These are phyloP conservation scores for Eucalyptus sideroxylon DNA, from an alignment of 345 rosid species.

Conservation along the genomic window DNA sequence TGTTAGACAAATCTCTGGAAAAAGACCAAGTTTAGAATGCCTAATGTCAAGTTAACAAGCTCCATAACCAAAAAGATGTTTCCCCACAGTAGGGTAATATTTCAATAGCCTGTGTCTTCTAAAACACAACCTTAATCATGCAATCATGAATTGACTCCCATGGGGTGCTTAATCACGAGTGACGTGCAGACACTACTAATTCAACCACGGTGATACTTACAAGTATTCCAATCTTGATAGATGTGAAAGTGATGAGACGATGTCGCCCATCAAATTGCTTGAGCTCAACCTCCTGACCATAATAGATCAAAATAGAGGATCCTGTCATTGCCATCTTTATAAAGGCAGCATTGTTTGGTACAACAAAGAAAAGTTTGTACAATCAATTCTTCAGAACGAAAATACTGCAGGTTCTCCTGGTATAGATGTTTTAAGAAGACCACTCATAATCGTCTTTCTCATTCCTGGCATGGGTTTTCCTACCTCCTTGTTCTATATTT, in stretches of 20 bases:
- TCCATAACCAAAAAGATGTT: background rate
- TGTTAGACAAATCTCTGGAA: constrained; percentile 47
- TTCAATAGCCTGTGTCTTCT: background rate
- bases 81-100: background rate
- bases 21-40: background rate
- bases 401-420: too few species aligned
- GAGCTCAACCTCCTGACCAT: background rate
- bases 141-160: background rate
- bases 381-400: too few species aligned
- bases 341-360: background rate
- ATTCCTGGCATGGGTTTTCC: background rate
- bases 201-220: background rate
- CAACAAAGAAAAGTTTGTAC: too few species aligned
- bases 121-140: background rate
- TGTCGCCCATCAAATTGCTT: background rate
- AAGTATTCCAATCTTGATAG: background rate
- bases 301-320: background rate
- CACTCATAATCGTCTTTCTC: background rate
- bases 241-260: background rate
- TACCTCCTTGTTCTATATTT: background rate
- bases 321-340: background rate
- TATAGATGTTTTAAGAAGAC: too few species aligned
- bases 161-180: background rate
- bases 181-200: background rate
- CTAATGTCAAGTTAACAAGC: background rate